Evolutionary conservation across 768 basidiomycete species (phyloP).

Genomic region (Scleroderma bovista): DNA sequence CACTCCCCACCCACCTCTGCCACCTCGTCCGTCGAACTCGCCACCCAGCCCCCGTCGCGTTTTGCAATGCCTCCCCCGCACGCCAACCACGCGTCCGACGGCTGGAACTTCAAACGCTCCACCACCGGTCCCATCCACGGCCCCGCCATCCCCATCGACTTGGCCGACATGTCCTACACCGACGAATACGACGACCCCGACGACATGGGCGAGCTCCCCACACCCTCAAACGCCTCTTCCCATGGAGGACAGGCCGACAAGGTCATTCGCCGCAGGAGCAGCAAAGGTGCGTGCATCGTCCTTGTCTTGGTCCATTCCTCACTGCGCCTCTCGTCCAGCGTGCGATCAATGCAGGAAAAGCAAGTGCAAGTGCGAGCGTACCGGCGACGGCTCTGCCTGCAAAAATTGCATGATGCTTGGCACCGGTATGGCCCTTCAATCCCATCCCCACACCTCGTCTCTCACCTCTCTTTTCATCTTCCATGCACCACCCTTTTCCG

Average conservation of each 20-base stretch:
- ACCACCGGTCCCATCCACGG: conserved; percentile 6
- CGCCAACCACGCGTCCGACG: conserved; percentile 7
- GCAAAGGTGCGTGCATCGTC: conserved; percentile 50
- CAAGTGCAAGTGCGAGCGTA: conserved; percentile 84
- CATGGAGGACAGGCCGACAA: conserved; percentile 35
- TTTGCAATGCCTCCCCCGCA: conserved; percentile 23
- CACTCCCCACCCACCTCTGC: conserved; percentile 10
- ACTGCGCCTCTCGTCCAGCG: conserved; percentile 35
- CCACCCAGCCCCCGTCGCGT: conserved; percentile 12
- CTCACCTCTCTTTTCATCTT: conserved; percentile 1
- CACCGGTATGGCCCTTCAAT: conserved; percentile 45
- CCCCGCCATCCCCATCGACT: conserved; percentile 17
- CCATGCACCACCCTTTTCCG: background rate
- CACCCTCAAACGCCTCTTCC: conserved; percentile 14
- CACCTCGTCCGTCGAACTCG: background rate
- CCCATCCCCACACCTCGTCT: background rate
- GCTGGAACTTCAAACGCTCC: conserved; percentile 20
- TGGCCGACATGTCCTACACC: conserved; percentile 38
- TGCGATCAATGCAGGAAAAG: conserved; percentile 89
- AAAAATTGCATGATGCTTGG: conserved; percentile 71
- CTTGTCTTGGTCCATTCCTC: background rate
- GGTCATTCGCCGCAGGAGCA: conserved; percentile 63
- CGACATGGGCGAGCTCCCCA: conserved; percentile 45
- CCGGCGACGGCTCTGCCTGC: conserved; percentile 56
- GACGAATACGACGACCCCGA: conserved; percentile 62